phyloP scores from a whole-genome alignment of 257 asterid species.

The Solanum paucissectum region DNA sequence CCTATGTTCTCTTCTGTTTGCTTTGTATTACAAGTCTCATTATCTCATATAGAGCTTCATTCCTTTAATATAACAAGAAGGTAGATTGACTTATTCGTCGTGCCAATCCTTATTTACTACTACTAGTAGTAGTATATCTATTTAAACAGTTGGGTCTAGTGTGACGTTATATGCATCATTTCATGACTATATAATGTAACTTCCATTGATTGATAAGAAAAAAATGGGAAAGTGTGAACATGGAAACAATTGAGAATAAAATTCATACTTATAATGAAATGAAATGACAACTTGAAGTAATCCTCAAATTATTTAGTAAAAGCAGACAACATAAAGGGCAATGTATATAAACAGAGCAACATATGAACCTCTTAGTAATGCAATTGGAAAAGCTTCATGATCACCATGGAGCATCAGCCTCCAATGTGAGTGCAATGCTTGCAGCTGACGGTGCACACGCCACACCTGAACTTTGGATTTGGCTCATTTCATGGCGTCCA shows the following conservation, averaged over 20 bases:
- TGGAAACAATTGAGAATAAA: background rate
- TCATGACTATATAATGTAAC: background rate
- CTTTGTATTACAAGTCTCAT: too few species aligned
- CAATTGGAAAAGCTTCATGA: background rate
- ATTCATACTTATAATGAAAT: background rate
- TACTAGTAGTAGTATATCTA: too few species aligned
- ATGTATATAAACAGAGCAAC: background rate
- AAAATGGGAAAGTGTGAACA: background rate
- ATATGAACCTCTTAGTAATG: too few species aligned
- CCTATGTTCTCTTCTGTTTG: background rate
- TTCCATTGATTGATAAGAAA: background rate
- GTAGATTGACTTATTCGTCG: background rate
- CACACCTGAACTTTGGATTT: constrained; percentile 35
- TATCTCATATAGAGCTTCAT: too few species aligned
- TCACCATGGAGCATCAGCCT: background rate
- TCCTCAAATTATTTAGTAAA: background rate
- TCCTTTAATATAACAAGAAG: background rate
- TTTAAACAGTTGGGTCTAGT: background rate
- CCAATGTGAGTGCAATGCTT: background rate
- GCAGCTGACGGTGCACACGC: constrained; percentile 6
- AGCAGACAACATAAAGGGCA: background rate
- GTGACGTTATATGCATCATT: background rate
- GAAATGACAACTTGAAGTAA: background rate
- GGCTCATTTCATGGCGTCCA: constrained; percentile 21
- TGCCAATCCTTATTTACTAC: background rate